These are phyloP conservation scores for Talaromyces sp. DNA, from an alignment of 2,329 filamentous ascomycete species.

Conservation along the genomic window DNA sequence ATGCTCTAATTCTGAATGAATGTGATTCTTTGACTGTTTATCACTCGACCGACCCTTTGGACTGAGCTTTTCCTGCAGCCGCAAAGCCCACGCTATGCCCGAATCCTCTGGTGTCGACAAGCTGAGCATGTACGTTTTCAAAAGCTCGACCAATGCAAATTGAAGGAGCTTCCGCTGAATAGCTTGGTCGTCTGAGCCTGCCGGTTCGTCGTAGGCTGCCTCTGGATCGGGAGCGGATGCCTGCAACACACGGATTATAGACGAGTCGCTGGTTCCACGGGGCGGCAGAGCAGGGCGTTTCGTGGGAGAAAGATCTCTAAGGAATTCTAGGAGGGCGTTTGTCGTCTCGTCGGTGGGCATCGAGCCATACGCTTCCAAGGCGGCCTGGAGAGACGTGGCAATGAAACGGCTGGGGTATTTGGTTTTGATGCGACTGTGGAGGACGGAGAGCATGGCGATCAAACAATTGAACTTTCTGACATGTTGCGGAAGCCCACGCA, in stretches of 20 bases:
- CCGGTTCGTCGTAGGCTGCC: conserved; percentile 35
- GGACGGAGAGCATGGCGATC: conserved; percentile 49
- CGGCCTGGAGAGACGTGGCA: conserved; percentile 58
- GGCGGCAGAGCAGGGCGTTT: conserved; percentile 58
- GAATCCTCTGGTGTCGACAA: conserved; percentile 30
- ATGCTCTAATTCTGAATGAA: conserved; percentile 46
- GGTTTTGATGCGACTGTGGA: conserved; percentile 59
- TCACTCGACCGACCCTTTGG: conserved; percentile 29
- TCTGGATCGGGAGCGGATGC: conserved; percentile 54
- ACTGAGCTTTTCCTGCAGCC: conserved; percentile 55
- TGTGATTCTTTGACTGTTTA: conserved; percentile 44
- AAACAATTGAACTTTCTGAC: conserved; percentile 39
- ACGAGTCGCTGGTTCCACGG: conserved; percentile 48
- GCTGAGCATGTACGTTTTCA: conserved; percentile 55
- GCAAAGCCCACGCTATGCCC: conserved; percentile 40
- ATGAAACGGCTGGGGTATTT: conserved; percentile 61
- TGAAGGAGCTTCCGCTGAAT: conserved; percentile 55
- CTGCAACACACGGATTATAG: conserved; percentile 27
- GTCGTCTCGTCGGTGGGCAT: conserved; percentile 54
- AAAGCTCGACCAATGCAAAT: conserved; percentile 56
- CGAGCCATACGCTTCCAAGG: conserved; percentile 55
- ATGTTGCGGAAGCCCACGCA: conserved; percentile 19
- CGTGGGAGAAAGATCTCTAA: conserved; percentile 53
- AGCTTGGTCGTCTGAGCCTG: conserved; percentile 44
- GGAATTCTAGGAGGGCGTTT: conserved; percentile 51